Base-by-base conservation (phyloP, 2,329 filamentous ascomycete genomes). In the Fusarium sacchari region DNA sequence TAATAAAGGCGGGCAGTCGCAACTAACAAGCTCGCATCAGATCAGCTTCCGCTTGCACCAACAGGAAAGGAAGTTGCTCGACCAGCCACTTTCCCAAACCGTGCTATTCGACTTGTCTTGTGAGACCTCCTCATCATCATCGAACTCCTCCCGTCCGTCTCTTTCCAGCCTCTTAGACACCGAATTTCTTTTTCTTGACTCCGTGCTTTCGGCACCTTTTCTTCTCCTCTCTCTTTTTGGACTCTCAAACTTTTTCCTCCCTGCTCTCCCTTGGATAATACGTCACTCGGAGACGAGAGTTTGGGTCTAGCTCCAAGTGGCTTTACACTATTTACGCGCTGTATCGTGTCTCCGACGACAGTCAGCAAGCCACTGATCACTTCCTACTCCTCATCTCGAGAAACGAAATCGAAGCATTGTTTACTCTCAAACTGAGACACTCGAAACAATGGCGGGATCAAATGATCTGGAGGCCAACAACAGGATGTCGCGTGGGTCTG, bases 391-490 rank as follows among this genome's bases (percentile, higher is more conserved):
- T 70, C 52, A 42, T 28, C 52, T 34, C 32, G 34, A 58, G 43
- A 43, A 39, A 43, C 60, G 30, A 32, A 50, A 34, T 59, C 47
- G 26, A 50, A 28, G 46, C 34, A 30, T 28, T 65, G 40, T 62
- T 37, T 52, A 34, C 30, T 34, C 36, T 40, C 39, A 34, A 44
- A 40, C 52, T 49, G 60, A 60, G 60, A 62, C 69, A 73, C 34
- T 28, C 36, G 26, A 4, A 56, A 47, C 17, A 36, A 75, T 75
- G 73, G 57, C 57, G 42, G 56, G 52, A 43, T 68, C 60, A 28
- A 52, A 26, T 30, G 71, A 74, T 28, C 46, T 74, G 42, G 72
- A 75, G 56, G 61, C 61, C 43, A 62, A 59, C 40, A 62, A 59
- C 49, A 70, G 61, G n/a, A 20, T 24, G 15, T 47, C 49, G 22